phyloP scores from a whole-genome alignment of 2,329 filamentous ascomycete species.

The Ophiostoma tasmaniense region DNA sequence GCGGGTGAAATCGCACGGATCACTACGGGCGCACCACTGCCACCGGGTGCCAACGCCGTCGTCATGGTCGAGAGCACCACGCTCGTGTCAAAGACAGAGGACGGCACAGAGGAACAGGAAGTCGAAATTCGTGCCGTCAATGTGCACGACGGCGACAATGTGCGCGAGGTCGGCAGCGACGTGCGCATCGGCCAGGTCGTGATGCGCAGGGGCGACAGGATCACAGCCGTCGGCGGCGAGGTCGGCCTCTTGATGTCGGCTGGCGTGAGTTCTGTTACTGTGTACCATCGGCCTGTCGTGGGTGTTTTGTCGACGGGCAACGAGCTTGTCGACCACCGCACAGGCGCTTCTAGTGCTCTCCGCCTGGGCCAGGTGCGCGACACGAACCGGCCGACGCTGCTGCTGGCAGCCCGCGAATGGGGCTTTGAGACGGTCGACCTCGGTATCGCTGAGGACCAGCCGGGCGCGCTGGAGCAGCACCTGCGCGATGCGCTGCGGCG shows the following conservation, averaged over 20 bases:
- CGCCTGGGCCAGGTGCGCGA: conserved; percentile 81
- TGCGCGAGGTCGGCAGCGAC: conserved; percentile 86
- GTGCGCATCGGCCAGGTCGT: conserved; percentile 61
- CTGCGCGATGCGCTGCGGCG: conserved; percentile 65
- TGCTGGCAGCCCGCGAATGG: conserved; percentile 65
- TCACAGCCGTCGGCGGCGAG: conserved; percentile 82
- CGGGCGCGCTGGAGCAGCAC: conserved; percentile 64
- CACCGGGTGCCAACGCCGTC: conserved; percentile 79
- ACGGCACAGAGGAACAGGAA: conserved; percentile 76
- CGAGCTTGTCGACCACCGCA: conserved; percentile 70
- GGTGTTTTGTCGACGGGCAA: conserved; percentile 91
- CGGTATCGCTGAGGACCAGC: conserved; percentile 71
- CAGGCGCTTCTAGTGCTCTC: conserved; percentile 34
- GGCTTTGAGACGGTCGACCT: conserved; percentile 77
- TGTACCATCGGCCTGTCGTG: conserved; percentile 69
- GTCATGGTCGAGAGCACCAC: conserved; percentile 95
- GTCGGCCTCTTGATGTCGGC: conserved; percentile 83
- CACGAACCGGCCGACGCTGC: conserved; percentile 80
- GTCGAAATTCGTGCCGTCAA: conserved; percentile 76
- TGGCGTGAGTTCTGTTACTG: conserved; percentile 59
- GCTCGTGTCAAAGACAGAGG: conserved; percentile 64
- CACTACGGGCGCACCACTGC: conserved; percentile 87
- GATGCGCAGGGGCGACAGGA: conserved; percentile 67
- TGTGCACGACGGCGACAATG: conserved; percentile 72
- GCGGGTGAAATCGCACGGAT: conserved; percentile 74